Evolutionary conservation across 495 filamentous ascomycete species (phyloP), one percentile per base, ranked within the genome.

Genomic region (Hypomontagnella monticulosa): DNA sequence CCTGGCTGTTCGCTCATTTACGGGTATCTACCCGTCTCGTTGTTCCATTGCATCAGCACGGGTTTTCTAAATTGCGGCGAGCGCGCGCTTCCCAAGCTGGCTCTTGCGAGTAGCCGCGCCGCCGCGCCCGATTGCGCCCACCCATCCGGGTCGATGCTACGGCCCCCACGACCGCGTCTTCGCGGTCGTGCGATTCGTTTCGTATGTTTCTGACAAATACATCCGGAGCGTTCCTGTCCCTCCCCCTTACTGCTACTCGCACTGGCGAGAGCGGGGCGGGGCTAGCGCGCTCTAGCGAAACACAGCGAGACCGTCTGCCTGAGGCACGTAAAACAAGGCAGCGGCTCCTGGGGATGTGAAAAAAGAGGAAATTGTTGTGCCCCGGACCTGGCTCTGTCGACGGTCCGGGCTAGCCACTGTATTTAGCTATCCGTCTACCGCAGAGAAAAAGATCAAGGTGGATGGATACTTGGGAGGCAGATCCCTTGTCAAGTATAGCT

Each of bases 131-230:
- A 58, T 18, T 63, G 73, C 73, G 71, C 63, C 41, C 57, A 66
- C 68, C 71, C 60, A 75, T 68, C 23, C 62, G 70, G 73, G 73
- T 68, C 71, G 73, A 72, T 73, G 69, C 73, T 74, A 59, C 73
- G 71, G 32, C 73, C 73, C 73, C 73, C 73, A 66, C 73, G 71
- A 62, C 38, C 37, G 46, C 4, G 19, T 15, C 38, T 23, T 12
- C 15, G 10, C 42, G 59, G 41, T 65, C 71, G 71, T 68, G 73
- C 41, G 68, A 59, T 75, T 75, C 34, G 63, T 75, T 75, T 63
- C 64, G 69, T 75, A 69, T 75, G 66, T 72, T 62, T 72, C 52
- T 32, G 49, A 66, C 46, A 55, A 55, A 69, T 43, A 59, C 64
- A 63, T 59, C 27, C 47, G 61, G 54, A 57, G 54, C 55, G 55